Base-by-base conservation (phyloP, 169 alveolate species). In the Sarcocystis neurona region DNA sequence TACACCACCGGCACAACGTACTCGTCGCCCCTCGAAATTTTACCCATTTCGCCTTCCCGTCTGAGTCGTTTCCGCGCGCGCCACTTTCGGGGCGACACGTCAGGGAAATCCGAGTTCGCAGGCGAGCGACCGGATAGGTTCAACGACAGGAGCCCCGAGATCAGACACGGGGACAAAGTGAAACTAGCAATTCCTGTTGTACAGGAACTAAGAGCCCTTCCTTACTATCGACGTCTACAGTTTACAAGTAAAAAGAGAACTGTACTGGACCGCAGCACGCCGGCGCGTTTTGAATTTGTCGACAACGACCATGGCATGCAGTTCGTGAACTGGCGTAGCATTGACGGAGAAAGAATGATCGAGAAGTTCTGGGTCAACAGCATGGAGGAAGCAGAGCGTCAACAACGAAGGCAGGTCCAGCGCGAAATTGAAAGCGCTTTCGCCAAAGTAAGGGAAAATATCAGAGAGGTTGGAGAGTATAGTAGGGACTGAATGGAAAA, bases 221-320 rank as follows among this genome's bases (percentile, higher is more conserved):
- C n/a, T n/a, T n/a, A n/a, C n/a, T n/a, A n/a, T 20, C 82, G 82
- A 3, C 82, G 82, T n/a, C 82, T 72, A 8, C 82, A 72, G 58
- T 39, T 72, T 37, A 39, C 82, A 2, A 44, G 58, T 39, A 72
- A 72, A 20, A 63, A 63, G 18, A n/a, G n/a, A n/a, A 72, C 60
- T 10, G 50, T 39, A 0, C n/a, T 72, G 18, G 82, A 72, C 46
- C 82, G 43, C 23, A 56, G 58, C n/a, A 72, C 82, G 12, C 82
- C 82, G 37, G 82, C 82, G 12, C 82, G 82, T 12, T 72, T 72
- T 39, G 82, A 72, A 39, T 72, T 72, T 39, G 82, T 72, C 3
- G 82, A 72, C 56, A 72, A 72, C 56, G 82, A 72, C 58, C 82
- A 72, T 37, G 82, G 82, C 60, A 72, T 72, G 82, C 82, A 72